Evolutionary conservation across 495 filamentous ascomycete species (phyloP), one percentile per base, ranked within the genome.

Genomic region (Podospora fimiseda): DNA sequence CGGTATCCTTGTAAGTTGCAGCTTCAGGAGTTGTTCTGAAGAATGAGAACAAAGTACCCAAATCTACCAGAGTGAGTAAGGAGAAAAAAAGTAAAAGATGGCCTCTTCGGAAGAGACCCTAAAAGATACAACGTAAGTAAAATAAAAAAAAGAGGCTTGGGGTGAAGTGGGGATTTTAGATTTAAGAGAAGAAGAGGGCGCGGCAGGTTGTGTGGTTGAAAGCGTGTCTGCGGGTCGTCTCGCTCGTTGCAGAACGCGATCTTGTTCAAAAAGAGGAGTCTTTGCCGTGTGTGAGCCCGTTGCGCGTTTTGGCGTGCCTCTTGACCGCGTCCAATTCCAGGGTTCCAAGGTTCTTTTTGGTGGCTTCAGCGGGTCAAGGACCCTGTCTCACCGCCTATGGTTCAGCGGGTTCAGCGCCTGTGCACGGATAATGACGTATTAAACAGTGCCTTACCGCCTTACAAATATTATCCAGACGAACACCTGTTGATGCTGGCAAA

Each of bases 181-280:
- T 68, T 68, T 68, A 65, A 65, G 56, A 67, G 50, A 40, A 51
- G 63, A 53, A 66, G 45, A 43, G 27, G 27, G 27, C 27, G 27
- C 27, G 27, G 27, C 27, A 6, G n/a, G n/a, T n/a, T n/a, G n/a
- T n/a, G n/a, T n/a, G n/a, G n/a, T n/a, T n/a, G n/a, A n/a, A n/a
- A n/a, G n/a, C 64, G 60, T 63, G 64, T 65, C 58, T 50, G 62
- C 56, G 57, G 56, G 55, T 60, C 59, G 48, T 53, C 53, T 37
- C 49, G 50, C 44, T 51, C 52, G 53, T 57, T 50, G 60, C 58
- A 58, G 50, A 58, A 65, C 62, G 62, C 65, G 62, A 60, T 65
- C 60, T 62, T 51, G 57, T 39, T 51, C 11, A 6, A 33, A 33
- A 58, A 60, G 55, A 53, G 36, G 43, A 56, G 53, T 52, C 48